phyloP scores from a whole-genome alignment of 257 asterid species.

The Cordia subcordata region DNA sequence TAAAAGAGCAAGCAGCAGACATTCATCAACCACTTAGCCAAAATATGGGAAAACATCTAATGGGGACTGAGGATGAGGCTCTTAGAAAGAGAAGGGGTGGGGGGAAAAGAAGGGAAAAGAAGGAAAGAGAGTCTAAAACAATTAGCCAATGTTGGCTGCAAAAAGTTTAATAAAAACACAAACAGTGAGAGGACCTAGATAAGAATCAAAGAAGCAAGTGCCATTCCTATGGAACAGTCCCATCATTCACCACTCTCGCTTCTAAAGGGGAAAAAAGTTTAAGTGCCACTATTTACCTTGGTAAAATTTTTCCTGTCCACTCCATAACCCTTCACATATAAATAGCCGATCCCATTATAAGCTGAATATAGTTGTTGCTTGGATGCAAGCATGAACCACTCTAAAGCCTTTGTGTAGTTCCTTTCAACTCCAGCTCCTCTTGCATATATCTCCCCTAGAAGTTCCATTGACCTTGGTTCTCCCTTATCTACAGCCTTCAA shows the following conservation, averaged over 20 bases:
- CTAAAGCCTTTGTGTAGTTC: conserved; percentile 87
- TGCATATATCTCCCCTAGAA: conserved; percentile 96
- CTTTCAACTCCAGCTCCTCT: conserved; percentile 97
- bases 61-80: too few species aligned
- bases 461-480: conserved; percentile 96
- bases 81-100: too few species aligned
- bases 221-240: too few species aligned
- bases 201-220: too few species aligned
- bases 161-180: too few species aligned
- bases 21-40: too few species aligned
- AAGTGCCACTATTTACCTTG: conserved; percentile 37
- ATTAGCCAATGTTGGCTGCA: too few species aligned
- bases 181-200: too few species aligned
- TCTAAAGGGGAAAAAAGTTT: conserved; percentile 1
- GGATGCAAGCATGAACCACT: conserved; percentile 94
- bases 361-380: conserved; percentile 86
- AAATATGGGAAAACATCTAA: too few species aligned
- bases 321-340: conserved; percentile 92
- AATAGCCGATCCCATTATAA: conserved; percentile 96
- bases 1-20: background rate
- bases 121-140: too few species aligned
- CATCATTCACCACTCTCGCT: too few species aligned
- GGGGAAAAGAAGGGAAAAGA: too few species aligned
- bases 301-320: conserved; percentile 86
- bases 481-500: conserved; percentile 91